Conservation (phyloP, 768 basidiomycete genomes). For the Russula emetica region DNA sequence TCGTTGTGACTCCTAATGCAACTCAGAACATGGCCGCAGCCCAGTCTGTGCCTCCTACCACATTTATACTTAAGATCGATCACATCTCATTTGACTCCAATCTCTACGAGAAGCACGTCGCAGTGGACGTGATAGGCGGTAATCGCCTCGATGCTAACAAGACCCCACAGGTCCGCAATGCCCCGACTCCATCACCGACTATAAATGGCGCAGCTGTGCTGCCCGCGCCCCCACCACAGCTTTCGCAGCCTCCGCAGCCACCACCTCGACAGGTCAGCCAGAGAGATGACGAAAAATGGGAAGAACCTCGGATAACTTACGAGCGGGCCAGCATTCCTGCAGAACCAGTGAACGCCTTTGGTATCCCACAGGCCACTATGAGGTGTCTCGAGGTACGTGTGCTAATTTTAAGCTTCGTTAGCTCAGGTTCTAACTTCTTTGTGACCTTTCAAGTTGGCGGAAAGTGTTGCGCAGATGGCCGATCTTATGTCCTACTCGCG, state of each 20-base stretch:
- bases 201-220: conserved; percentile 28
- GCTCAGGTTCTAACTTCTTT: conserved; percentile 18
- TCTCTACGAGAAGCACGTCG: conserved; percentile 67
- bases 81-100: conserved; percentile 71
- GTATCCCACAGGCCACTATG: conserved; percentile 87
- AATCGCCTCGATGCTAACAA: conserved; percentile 41
- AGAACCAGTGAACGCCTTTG: conserved; percentile 84
- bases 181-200: conserved; percentile 27
- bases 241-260: conserved; percentile 11
- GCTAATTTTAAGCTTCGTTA: conserved; percentile 4
- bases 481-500: conserved; percentile 67
- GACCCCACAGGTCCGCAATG: conserved; percentile 28
- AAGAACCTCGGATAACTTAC: conserved; percentile 59
- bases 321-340: conserved; percentile 65
- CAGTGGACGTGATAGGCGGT: conserved; percentile 59
- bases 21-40: conserved; percentile 16
- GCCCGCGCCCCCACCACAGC: neutral
- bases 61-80: conserved; percentile 56
- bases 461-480: conserved; percentile 76
- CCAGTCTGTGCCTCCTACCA: conserved; percentile 26
- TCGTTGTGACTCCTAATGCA: conserved; percentile 38
- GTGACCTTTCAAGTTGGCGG: conserved; percentile 53
- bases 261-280: conserved; percentile 24
- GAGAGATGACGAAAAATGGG: conserved; percentile 53
- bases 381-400: conserved; percentile 70